Evolutionary conservation across 208 protist species (phyloP).

Genomic region (Herpetomonas samuelpessoai): DNA sequence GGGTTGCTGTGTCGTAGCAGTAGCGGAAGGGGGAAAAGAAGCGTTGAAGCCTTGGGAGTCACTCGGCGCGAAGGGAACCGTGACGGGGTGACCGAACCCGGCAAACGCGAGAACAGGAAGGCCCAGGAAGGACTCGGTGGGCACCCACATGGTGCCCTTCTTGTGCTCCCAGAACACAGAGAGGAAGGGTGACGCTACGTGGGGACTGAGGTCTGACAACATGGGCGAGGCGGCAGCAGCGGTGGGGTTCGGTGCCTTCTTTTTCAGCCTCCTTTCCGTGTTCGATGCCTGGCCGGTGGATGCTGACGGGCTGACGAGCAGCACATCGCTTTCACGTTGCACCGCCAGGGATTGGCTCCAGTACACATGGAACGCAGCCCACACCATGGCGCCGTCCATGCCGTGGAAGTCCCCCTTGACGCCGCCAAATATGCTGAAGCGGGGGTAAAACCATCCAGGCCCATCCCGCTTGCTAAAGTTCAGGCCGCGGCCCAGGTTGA

Average conservation of each 20-base stretch:
- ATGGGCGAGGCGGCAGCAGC: background rate
- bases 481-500: conserved; percentile 32
- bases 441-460: conserved; percentile 77
- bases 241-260: background rate
- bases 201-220: conserved; percentile 38
- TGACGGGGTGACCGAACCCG: background rate
- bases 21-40: conserved; percentile 24
- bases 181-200: conserved; percentile 72
- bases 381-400: conserved; percentile 39
- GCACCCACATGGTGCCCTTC: conserved; percentile 28
- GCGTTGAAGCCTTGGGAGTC: background rate
- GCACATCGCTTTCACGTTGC: conserved; percentile 43
- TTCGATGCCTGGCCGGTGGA: background rate
- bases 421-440: conserved; percentile 35
- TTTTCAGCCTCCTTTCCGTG: background rate
- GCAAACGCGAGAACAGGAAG: conserved; percentile 18
- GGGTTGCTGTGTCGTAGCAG: conserved; percentile 26
- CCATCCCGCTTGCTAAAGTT: conserved; percentile 32
- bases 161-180: conserved; percentile 36
- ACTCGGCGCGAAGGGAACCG: background rate
- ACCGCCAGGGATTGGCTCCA: conserved; percentile 76
- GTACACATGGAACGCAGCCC: conserved; percentile 34
- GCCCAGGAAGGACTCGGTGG: conserved; percentile 45
- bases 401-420: conserved; percentile 50
- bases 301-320: conserved; percentile 5